phyloP scores from a whole-genome alignment of 2,329 filamentous ascomycete genomes.

The Macrophomina pseudophaseolina region DNA sequence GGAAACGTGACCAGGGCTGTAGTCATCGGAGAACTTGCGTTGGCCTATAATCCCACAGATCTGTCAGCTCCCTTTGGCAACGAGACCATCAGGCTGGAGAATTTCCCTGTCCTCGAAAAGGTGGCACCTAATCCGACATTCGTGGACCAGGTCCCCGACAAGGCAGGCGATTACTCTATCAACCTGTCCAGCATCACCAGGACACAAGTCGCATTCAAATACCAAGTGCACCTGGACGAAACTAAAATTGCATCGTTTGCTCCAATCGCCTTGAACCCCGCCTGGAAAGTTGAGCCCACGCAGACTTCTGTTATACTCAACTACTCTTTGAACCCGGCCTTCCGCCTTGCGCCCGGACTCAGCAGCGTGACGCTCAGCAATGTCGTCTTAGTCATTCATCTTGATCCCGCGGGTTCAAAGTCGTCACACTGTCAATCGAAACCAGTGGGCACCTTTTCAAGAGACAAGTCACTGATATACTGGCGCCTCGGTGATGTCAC shows the following conservation, averaged over 20 bases:
- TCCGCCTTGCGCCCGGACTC: constrained; percentile 46
- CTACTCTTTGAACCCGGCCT: constrained; percentile 81
- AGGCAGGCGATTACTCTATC: constrained; percentile 79
- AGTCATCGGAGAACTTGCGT: constrained; percentile 85
- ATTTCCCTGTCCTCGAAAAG: constrained; percentile 85
- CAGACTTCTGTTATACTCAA: constrained; percentile 86
- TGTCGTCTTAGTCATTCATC: constrained; percentile 72
- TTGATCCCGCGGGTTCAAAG: constrained; percentile 65
- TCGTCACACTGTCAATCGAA: constrained; percentile 76
- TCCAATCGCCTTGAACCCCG: constrained; percentile 74
- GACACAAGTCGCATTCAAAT: constrained; percentile 86
- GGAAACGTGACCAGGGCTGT: constrained; percentile 73
- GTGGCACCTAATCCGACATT: constrained; percentile 94
- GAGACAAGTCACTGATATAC: constrained; percentile 77
- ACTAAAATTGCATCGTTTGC: constrained; percentile 63
- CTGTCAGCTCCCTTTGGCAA: constrained; percentile 49
- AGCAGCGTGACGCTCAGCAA: constrained; percentile 69
- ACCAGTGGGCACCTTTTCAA: constrained; percentile 77
- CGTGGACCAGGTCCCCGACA: constrained; percentile 71
- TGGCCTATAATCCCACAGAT: constrained; percentile 73
- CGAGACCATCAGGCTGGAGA: constrained; percentile 81
- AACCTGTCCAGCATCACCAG: constrained; percentile 73
- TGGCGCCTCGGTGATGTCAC: constrained; percentile 81
- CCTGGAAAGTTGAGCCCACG: constrained; percentile 82
- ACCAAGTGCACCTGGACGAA: constrained; percentile 78